Base-by-base conservation (phyloP, 1,284 basidiomycete genomes). In the Melampsora medusae region DNA sequence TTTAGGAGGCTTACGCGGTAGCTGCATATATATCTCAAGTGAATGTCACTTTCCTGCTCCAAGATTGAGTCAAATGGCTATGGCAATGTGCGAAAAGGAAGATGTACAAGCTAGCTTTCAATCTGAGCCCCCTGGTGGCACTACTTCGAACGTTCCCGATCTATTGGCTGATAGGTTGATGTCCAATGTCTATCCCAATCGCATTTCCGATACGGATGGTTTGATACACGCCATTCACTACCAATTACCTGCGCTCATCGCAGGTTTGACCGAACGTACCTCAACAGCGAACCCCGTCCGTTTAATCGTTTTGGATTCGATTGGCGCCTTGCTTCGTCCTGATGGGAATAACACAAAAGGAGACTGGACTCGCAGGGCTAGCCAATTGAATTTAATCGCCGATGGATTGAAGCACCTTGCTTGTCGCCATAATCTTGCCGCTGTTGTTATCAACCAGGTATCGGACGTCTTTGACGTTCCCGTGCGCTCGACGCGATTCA, bases 361-460 rank as follows among this genome's bases (percentile, higher is more conserved):
- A n/a, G 56, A 64, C 2, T 87, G 87, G 78, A 86, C 87, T 78
- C 85, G 65, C 17, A 33, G 76, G 28, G 59, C 76, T 12, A 53
- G 56, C 7, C 50, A 61, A 48, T 50, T 77, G 66, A 77, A 67
- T 61, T 64, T 71, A 48, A 67, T 77, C 2, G 76, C 73, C 17
- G 76, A 68, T 61, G 71, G 60, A 19, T 69, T 71, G 28, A 70
- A 93, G 81, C 80, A 82, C 2, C 84, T 94, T 19, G 91, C 91
- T 0, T 84, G 84, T 78, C 85, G 83, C 75, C 85, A 90, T 80
- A 84, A 85, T 48, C 82, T 95, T 31, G 91, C 92, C 0, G 85
- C 96, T 42, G 84, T 96, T 33, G 89, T 95, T 50, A 84, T 97
- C 62, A 96, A 95, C 82, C 91, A 93, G 82, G 92, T 94, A 2